These are phyloP conservation scores for Mucor ambiguus DNA, from an alignment of 371 early-diverging fungal genomes.

Conservation along the genomic window DNA sequence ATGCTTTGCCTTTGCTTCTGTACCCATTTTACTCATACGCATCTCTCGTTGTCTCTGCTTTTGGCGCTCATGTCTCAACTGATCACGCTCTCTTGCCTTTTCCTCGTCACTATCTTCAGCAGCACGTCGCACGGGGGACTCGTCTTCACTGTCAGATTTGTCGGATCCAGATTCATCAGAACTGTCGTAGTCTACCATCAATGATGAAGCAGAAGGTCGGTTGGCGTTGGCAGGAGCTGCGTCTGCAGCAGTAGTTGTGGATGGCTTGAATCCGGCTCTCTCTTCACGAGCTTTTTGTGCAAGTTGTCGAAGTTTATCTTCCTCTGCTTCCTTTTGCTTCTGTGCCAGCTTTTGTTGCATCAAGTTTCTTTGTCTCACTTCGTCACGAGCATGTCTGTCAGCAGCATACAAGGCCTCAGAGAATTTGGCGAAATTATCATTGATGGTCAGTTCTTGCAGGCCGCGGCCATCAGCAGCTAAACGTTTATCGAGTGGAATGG, in stretches of 20 bases:
- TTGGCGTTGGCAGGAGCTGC: slow-evolving; percentile 28
- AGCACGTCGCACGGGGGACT: slow-evolving; percentile 13
- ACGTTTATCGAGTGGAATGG: slow-evolving; percentile 97
- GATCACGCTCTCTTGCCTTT: slow-evolving; percentile 81
- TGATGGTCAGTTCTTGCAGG: slow-evolving; percentile 88
- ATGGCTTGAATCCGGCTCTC: slow-evolving; percentile 50
- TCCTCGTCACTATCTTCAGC: slow-evolving; percentile 46
- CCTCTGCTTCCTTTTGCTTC: slow-evolving; percentile 93
- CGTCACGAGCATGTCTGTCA: slow-evolving; percentile 93
- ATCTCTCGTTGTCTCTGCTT: slow-evolving; percentile 86
- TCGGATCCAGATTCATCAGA: slow-evolving; percentile 52
- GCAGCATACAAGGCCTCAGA: slow-evolving; percentile 94
- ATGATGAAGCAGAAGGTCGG: slow-evolving; percentile 47
- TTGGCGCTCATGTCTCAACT: slow-evolving; percentile 82
- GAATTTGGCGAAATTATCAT: slow-evolving; percentile 95
- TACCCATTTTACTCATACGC: slow-evolving; percentile 90
- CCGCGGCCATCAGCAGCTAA: slow-evolving; percentile 97
- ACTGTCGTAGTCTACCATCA: slow-evolving; percentile 51
- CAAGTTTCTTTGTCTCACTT: slow-evolving; percentile 86
- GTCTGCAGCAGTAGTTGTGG: slow-evolving; percentile 6
- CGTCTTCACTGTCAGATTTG: slow-evolving; percentile 35
- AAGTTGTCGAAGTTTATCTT: slow-evolving; percentile 83
- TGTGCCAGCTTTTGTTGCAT: slow-evolving; percentile 93
- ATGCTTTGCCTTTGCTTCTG: slow-evolving; percentile 83
- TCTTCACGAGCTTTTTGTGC: slow-evolving; percentile 95